A percentile compares a stretch with the other conserved stretches of the same genome.
These are phyloP conservation scores for Macrolepiota fuliginosa DNA, from an alignment of 768 basidiomycete species.

Conservation along the genomic window DNA sequence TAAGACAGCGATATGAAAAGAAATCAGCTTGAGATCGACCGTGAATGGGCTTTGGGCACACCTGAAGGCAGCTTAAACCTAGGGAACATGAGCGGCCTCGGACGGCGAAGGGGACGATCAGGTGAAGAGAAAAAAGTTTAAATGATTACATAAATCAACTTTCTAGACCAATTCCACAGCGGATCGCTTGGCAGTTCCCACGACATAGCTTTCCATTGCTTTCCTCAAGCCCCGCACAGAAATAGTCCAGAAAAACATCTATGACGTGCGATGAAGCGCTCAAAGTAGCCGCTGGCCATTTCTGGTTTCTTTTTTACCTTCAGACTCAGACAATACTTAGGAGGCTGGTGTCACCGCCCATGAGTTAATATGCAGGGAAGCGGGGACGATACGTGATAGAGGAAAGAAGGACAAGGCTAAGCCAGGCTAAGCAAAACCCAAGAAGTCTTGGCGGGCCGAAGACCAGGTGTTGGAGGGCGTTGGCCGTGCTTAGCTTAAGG, in stretches of 20 bases:
- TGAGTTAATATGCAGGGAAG: background rate
- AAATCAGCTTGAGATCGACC: too few species aligned
- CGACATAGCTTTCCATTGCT: background rate
- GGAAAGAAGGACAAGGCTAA: background rate
- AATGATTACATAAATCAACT: background rate
- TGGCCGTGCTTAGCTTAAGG: background rate
- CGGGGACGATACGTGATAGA: background rate
- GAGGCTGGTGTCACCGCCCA: too few species aligned
- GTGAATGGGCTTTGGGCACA: too few species aligned
- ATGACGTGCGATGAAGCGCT: too few species aligned
- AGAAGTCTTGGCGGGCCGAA: background rate
- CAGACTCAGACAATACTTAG: too few species aligned
- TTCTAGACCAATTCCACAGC: background rate
- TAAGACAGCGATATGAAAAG: too few species aligned
- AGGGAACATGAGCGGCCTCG: too few species aligned
- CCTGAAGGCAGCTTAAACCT: too few species aligned
- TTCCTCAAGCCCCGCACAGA: background rate
- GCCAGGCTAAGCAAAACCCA: background rate
- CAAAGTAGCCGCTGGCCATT: too few species aligned
- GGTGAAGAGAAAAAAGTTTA: background rate
- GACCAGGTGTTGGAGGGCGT: background rate
- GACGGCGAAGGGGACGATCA: too few species aligned
- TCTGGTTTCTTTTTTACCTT: too few species aligned
- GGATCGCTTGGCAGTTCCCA: background rate
- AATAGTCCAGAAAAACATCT: too few species aligned